These are phyloP conservation scores for Maudiozyma bulderi DNA, from an alignment of 805 yeast genomes.

Conservation along the genomic window DNA sequence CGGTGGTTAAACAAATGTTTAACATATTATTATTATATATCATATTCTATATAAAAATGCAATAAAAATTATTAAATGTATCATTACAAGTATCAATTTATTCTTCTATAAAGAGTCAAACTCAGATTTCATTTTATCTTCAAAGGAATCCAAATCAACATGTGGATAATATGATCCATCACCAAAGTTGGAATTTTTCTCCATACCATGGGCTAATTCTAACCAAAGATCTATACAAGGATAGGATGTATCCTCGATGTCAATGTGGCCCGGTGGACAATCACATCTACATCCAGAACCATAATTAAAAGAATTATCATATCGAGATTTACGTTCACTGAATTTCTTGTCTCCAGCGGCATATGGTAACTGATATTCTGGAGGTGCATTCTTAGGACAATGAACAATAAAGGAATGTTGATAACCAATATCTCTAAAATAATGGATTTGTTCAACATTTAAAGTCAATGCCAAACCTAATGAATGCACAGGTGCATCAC, in stretches of 20 bases:
- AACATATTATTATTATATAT: background rate
- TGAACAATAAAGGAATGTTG: constrained; percentile 71
- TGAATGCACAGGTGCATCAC: constrained; percentile 93
- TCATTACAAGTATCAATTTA: background rate
- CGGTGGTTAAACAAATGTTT: constrained; percentile 64
- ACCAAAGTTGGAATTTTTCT: constrained; percentile 3
- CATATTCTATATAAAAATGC: constrained; percentile 1
- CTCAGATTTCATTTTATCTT: background rate
- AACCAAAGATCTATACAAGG: constrained; percentile 49
- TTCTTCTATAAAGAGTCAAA: background rate
- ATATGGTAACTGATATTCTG: constrained; percentile 29
- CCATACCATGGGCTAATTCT: constrained; percentile 16
- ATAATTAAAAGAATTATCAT: constrained; percentile 29
- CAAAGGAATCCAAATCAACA: constrained; percentile 2
- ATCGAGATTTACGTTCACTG: constrained; percentile 15
- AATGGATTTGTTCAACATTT: constrained; percentile 64
- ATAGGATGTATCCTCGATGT: constrained; percentile 45
- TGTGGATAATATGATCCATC: constrained; percentile 7
- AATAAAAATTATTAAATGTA: background rate
- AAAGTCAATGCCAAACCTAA: constrained; percentile 74
- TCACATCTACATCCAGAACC: constrained; percentile 83
- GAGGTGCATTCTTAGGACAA: constrained; percentile 56
- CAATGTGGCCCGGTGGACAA: constrained; percentile 49
- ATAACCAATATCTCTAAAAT: constrained; percentile 89
- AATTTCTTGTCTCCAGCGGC: constrained; percentile 20